Evolutionary conservation across 1,284 basidiomycete species (phyloP).

Genomic region (Stygiomarasmius scandens): DNA sequence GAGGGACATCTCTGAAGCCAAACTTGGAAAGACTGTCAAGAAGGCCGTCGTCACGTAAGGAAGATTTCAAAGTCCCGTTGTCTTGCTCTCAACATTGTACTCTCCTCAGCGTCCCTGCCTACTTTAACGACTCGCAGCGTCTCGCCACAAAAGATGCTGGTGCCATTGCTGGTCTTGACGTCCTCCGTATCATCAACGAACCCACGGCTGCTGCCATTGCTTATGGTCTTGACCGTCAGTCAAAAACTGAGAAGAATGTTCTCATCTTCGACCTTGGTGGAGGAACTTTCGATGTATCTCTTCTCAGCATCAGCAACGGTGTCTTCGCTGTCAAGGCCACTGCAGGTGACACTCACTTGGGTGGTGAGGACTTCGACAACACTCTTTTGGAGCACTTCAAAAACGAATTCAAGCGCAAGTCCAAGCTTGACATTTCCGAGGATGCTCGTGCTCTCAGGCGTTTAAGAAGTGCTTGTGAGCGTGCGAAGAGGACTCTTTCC

Average conservation of each 20-base stretch:
- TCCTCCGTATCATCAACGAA: constrained; percentile 98
- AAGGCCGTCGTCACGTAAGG: constrained; percentile 92
- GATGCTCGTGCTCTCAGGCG: constrained; percentile 96
- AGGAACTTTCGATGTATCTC: constrained; percentile 98
- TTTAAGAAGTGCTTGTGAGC: constrained; percentile 96
- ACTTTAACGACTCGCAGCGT: constrained; percentile 98
- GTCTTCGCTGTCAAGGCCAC: constrained; percentile 98
- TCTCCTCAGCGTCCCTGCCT: constrained; percentile 78
- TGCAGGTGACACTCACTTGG: constrained; percentile 97
- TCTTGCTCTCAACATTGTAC: constrained; percentile 4
- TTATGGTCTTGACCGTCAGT: constrained; percentile 89
- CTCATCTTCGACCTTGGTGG: constrained; percentile 99
- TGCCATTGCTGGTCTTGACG: constrained; percentile 90
- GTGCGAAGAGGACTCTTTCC: constrained; percentile 98
- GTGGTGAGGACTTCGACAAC: constrained; percentile 99
- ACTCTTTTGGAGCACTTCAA: constrained; percentile 96
- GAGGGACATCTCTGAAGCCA: constrained; percentile 99
- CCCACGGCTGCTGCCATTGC: constrained; percentile 95
- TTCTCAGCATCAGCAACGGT: constrained; percentile 95
- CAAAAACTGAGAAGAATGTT: constrained; percentile 94
- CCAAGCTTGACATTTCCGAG: constrained; percentile 94
- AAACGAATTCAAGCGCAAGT: constrained; percentile 98
- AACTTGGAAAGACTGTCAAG: constrained; percentile 94
- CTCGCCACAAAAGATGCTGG: constrained; percentile 96
- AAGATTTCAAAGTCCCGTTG: constrained; percentile 9